Conservation (phyloP, 31 red algal genomes). For the Asparagopsis taxiformis region DNA sequence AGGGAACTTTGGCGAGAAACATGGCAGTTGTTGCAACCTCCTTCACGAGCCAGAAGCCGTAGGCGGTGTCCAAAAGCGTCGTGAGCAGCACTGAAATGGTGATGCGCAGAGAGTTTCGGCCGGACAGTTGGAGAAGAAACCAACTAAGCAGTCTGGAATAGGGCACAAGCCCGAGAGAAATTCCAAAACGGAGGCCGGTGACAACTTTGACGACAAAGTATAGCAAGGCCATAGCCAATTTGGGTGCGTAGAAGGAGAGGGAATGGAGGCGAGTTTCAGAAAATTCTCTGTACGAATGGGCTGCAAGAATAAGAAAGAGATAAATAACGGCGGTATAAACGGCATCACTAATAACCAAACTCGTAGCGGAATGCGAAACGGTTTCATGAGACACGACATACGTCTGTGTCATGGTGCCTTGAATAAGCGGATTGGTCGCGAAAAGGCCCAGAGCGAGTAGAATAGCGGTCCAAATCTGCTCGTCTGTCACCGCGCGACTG, state of each 20-base stretch:
- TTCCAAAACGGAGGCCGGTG: slow-evolving; percentile 19
- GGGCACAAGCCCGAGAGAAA: slow-evolving; percentile 63
- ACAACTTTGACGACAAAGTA: slow-evolving; percentile 57
- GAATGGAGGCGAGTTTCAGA: slow-evolving; percentile 22
- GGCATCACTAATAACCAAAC: slow-evolving; percentile 53
- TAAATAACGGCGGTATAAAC: slow-evolving; percentile 58
- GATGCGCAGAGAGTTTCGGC: slow-evolving; percentile 18
- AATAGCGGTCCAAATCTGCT: slow-evolving; percentile 72
- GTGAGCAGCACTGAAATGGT: slow-evolving; percentile 31
- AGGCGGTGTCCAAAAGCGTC: slow-evolving; percentile 37
- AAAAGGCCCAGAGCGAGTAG: slow-evolving; percentile 55
- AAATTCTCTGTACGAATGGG: slow-evolving; percentile 68
- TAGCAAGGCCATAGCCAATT: slow-evolving; percentile 29
- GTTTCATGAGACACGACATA: not conserved
- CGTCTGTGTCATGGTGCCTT: not conserved
- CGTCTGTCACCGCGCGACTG: slow-evolving; percentile 36
- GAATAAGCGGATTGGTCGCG: slow-evolving; percentile 48
- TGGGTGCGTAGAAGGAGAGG: slow-evolving; percentile 58
- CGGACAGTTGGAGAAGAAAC: slow-evolving; percentile 27
- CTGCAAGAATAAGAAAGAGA: slow-evolving; percentile 57
- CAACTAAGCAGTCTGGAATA: slow-evolving; percentile 45
- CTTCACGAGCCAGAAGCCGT: slow-evolving; percentile 33
- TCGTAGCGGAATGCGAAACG: not conserved
- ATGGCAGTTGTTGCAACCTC: slow-evolving; percentile 46
- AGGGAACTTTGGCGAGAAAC: slow-evolving; percentile 49